Evolutionary conservation across 2,329 filamentous ascomycete genomes (phyloP), one percentile per base, ranked within the genome.

Genomic region (Pseudogymnoascus sp.): DNA sequence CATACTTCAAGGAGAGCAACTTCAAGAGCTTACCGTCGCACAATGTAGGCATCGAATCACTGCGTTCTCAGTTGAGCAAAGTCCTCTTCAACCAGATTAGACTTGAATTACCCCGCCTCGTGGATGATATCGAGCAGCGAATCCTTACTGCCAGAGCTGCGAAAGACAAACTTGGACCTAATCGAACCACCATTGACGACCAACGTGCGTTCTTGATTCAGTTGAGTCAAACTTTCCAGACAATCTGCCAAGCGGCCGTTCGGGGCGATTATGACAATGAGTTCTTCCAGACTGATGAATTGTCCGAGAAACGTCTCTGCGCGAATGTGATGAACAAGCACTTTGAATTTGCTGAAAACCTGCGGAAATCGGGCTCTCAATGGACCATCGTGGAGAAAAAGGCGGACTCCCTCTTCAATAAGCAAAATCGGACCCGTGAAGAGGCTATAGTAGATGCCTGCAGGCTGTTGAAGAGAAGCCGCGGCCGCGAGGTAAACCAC

Each of bases 1-100:
- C 18, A 0, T 73, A 64, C 61, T 71, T 74, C 45, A 62, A 64
- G 0, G 67, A 48, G 0, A 69, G 68, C 1, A 70, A 67, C 15
- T 74, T 71, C 63, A 72, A 69, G 1, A 15, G 9, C 0, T 33
- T 73, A 3, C 64, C 69, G 0, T 37, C 62, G 7, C 61, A 70
- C 6, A 62, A 35, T 21, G 52, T 70, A 2, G 72, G 71, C 5
- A 77, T 86, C 13, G 69, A 73, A 1, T 65, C 75, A 0, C 72
- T 87, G 10, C 75, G 78, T 27, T 65, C 67, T 0, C 77, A 79
- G 1, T 73, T 88, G 0, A 84, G 65, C 58, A 62, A 64, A 18
- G 40, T 64, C 13, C 60, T 67, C 8, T 65, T 66, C 9, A 40
- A 61, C 7, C 66, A 67, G 9, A 62, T 67, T 31, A 45, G 60